Base-by-base conservation (phyloP, 805 yeast species). In the Huiozyma sinensis region DNA sequence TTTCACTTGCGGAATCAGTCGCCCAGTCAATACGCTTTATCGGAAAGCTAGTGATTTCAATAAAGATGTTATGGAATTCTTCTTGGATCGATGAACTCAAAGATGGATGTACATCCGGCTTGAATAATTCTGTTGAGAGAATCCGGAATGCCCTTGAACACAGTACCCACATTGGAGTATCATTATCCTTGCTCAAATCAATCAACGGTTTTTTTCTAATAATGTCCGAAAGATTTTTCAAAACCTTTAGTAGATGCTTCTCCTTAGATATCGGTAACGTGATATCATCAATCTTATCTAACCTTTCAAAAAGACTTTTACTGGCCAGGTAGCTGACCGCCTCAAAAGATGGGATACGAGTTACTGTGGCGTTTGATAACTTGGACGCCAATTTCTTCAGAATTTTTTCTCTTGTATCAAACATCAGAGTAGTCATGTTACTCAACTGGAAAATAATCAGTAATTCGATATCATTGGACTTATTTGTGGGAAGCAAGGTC, bases 291-390 rank as follows among this genome's bases (percentile, higher is more conserved):
- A 40, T 46, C 1, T 63, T 47, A 0, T 52, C 48, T n/a, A 82
- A 43, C 35, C 69, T 69, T 1, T 49, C 47, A 2, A 53, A 48
- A n/a, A 82, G 52, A 11, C 72, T 47, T 6, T 60, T 58, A 39
- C 76, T 62, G 0, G 82, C 68, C 12, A 56, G 52, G 42, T 70
- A 71, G 50, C 88, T 73, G 1, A 78, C 63, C 0, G 84, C 79
- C 30, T 76, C 69, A 52, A 83, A 83, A 0, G 83, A 71, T 3
- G 89, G 85, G 30, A 81, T 71, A 41, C 75, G 71, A 0, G 54
- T 45, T 38, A 54, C 58, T 4, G 58, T 48, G 36, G 50, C 51
- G 52, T 58, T 49, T 45, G 68, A 40, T 47, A 64, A 42, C 45
- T 66, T 52, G 53, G 64, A 64, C 60, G 64, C 63, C 28, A 82